phyloP scores from a whole-genome alignment of 257 asterid genomes.

The Lantana camara region DNA sequence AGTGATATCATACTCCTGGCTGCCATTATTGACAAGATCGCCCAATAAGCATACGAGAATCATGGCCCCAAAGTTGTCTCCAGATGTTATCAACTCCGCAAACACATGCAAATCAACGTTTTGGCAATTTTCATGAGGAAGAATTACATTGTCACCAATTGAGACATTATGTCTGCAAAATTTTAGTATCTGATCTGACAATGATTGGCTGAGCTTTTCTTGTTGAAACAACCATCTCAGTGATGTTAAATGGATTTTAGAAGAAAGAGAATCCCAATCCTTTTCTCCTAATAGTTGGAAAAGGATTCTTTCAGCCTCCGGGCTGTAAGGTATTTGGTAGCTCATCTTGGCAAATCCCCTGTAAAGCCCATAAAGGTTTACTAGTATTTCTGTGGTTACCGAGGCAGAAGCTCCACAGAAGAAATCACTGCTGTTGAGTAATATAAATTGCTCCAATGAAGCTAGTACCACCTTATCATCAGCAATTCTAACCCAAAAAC shows the following conservation, averaged over 20 bases:
- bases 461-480: constrained; percentile 84
- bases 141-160: constrained; percentile 33
- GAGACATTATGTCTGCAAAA: constrained; percentile 55
- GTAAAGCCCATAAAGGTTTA: constrained; percentile 73
- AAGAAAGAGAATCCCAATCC: constrained; percentile 76
- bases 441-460: constrained; percentile 88
- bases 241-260: constrained; percentile 66
- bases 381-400: constrained; percentile 51
- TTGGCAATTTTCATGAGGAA: constrained; percentile 36
- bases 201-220: constrained; percentile 65
- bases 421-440: constrained; percentile 62
- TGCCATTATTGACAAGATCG: constrained; percentile 53
- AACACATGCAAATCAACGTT: constrained; percentile 49
- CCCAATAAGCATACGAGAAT: constrained; percentile 57
- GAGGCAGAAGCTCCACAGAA: constrained; percentile 42
- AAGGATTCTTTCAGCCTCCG: constrained; percentile 80
- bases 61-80: constrained; percentile 60
- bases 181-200: constrained; percentile 64
- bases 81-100: constrained; percentile 69
- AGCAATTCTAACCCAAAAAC: constrained; percentile 56
- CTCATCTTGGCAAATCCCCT: constrained; percentile 77
- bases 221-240: constrained; percentile 94
- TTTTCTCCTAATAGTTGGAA: constrained; percentile 62
- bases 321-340: constrained; percentile 87
- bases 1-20: constrained; percentile 55